Evolutionary conservation across 2,329 filamentous ascomycete species (phyloP).

Genomic region (Pseudopithomyces chartarum): DNA sequence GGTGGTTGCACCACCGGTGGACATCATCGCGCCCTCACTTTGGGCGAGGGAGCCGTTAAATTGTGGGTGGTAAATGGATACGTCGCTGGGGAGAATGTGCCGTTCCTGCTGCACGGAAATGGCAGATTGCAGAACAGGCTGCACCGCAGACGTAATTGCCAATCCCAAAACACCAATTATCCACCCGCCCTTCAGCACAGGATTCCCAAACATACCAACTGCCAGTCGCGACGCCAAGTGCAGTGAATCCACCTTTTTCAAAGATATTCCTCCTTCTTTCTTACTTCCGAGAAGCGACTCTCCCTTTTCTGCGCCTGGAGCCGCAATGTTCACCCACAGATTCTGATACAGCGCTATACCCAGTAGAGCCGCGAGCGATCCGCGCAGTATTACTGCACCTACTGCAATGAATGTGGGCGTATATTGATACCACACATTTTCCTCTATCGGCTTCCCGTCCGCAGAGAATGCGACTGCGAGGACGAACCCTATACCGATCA

Average conservation of each 20-base stretch:
- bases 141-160: not conserved
- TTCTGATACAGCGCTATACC: not conserved
- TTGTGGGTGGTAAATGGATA: not conserved
- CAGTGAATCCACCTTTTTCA: not conserved
- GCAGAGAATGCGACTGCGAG: not conserved
- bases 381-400: not conserved
- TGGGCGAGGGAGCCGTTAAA: conserved; percentile 9
- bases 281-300: not conserved
- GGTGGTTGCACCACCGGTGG: not conserved
- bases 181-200: not conserved
- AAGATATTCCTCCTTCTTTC: not conserved
- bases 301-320: not conserved
- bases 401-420: not conserved
- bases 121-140: not conserved
- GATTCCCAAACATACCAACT: not conserved
- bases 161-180: not conserved
- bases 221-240: not conserved
- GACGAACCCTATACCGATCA: not conserved
- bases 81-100: not conserved
- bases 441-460: not conserved
- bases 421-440: not conserved
- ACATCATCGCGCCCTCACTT: conserved; percentile 3
- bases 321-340: not conserved
- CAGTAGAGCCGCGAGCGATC: not conserved
- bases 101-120: not conserved